A percentile compares a stretch with the other conserved stretches of the same genome.
Conservation (phyloP, 2,329 filamentous ascomycete genomes). For the Epichloe bromicola region DNA sequence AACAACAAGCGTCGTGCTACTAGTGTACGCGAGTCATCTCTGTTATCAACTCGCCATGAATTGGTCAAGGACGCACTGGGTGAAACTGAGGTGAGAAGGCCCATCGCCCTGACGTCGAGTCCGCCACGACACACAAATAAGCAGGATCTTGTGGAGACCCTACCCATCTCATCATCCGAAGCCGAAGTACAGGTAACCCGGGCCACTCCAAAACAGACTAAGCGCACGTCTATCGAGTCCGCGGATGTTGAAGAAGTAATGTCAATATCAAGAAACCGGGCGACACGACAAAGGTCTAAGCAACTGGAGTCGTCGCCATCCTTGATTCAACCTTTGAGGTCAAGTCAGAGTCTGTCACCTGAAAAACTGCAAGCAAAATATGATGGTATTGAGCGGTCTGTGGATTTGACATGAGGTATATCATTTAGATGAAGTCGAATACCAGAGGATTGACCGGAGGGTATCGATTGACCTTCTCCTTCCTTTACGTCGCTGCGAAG, state of each 20-base stretch:
- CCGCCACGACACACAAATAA: not conserved
- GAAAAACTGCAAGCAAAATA: slow-evolving; percentile 9
- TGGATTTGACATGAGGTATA: slow-evolving; percentile 8
- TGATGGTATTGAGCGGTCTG: slow-evolving; percentile 19
- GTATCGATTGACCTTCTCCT: not conserved
- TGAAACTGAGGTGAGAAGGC: not conserved
- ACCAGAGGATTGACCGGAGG: not conserved
- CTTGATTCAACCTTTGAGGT: slow-evolving; percentile 4
- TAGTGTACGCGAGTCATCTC: not conserved
- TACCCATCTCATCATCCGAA: slow-evolving; percentile 6
- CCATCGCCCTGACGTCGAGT: not conserved
- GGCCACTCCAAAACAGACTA: not conserved
- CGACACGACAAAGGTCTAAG: not conserved
- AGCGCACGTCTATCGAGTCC: not conserved
- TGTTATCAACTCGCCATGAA: not conserved
- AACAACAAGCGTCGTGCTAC: not conserved
- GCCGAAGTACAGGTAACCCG: not conserved
- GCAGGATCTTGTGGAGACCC: slow-evolving; percentile 1
- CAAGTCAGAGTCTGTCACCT: slow-evolving; percentile 3
- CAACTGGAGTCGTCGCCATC: not conserved
- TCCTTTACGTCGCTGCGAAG: not conserved
- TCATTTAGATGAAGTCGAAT: not conserved
- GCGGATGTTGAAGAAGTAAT: slow-evolving; percentile 2
- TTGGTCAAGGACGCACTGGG: not conserved
- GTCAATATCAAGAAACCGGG: not conserved